Conservation (phyloP, 768 basidiomycete species). For the Mrakia gelida region DNA sequence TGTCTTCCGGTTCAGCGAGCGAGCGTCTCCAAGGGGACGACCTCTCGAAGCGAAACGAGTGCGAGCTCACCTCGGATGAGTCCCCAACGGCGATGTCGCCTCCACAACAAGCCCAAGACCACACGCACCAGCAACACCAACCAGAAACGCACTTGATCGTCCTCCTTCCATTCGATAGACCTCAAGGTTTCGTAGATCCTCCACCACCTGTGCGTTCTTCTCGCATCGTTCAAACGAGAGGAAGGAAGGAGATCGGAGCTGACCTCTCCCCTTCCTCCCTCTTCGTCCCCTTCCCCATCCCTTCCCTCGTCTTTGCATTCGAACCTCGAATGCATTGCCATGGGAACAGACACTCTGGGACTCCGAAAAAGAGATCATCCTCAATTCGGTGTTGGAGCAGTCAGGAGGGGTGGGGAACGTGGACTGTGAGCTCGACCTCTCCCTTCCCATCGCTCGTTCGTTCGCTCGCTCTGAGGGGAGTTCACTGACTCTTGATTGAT, state of each 20-base stretch:
- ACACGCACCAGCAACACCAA: neutral
- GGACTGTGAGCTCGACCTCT: neutral
- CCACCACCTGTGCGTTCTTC: neutral
- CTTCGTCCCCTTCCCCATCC: neutral
- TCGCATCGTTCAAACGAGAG: neutral
- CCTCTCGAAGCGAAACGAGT: too few relatives aligned
- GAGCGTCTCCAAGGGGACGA: too few relatives aligned
- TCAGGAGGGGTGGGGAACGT: constrained; percentile 3
- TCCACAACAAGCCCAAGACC: neutral
- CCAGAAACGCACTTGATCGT: neutral
- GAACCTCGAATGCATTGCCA: too few relatives aligned
- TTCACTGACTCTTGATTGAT: too few relatives aligned
- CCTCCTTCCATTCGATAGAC: neutral
- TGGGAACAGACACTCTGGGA: neutral
- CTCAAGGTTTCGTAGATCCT: neutral
- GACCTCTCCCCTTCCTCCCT: neutral
- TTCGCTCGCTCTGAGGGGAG: neutral
- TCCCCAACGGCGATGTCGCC: neutral
- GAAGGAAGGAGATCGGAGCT: neutral
- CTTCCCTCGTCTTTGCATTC: too few relatives aligned
- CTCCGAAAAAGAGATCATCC: neutral
- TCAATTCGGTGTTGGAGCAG: neutral
- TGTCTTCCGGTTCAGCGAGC: too few relatives aligned
- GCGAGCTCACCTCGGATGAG: too few relatives aligned
- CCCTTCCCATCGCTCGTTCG: neutral